phyloP scores from a whole-genome alignment of 2,329 filamentous ascomycete genomes.

The Neodidymelliopsis sp. region DNA sequence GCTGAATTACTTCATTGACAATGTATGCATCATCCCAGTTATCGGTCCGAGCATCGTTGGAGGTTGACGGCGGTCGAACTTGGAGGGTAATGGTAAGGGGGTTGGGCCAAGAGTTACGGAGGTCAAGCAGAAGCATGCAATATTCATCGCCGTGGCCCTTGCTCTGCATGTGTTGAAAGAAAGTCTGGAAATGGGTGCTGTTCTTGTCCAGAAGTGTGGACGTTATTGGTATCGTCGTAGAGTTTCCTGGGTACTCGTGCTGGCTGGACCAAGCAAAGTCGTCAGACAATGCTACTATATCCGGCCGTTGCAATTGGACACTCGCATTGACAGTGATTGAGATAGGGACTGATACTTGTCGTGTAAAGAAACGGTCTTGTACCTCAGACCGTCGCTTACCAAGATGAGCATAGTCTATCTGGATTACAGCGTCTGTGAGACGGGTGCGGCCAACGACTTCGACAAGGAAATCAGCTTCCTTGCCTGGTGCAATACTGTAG shows the following conservation, averaged over 20 bases:
- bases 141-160: slow-evolving; percentile 64
- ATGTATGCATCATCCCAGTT: slow-evolving; percentile 32
- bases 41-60: slow-evolving; percentile 5
- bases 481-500: slow-evolving; percentile 70
- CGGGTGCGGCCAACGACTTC: slow-evolving; percentile 88
- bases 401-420: slow-evolving; percentile 87
- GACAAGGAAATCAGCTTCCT: slow-evolving; percentile 76
- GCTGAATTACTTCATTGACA: slow-evolving; percentile 59
- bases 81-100: slow-evolving; percentile 72
- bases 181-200: slow-evolving; percentile 54
- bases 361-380: slow-evolving; percentile 78
- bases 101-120: slow-evolving; percentile 90
- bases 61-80: slow-evolving; percentile 43
- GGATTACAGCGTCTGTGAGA: slow-evolving; percentile 77
- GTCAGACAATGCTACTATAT: slow-evolving; percentile 76
- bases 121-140: slow-evolving; percentile 81
- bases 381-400: slow-evolving; percentile 73
- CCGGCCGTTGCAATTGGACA: slow-evolving; percentile 80
- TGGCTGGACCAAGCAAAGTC: slow-evolving; percentile 70
- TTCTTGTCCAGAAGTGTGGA: slow-evolving; percentile 28
- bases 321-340: slow-evolving; percentile 92
- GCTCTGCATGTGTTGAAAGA: slow-evolving; percentile 53
- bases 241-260: not conserved
- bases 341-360: slow-evolving; percentile 80
- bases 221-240: not conserved